These are phyloP conservation scores for Bjerkandera adusta DNA, from an alignment of 1,284 basidiomycete genomes.

Conservation along the genomic window DNA sequence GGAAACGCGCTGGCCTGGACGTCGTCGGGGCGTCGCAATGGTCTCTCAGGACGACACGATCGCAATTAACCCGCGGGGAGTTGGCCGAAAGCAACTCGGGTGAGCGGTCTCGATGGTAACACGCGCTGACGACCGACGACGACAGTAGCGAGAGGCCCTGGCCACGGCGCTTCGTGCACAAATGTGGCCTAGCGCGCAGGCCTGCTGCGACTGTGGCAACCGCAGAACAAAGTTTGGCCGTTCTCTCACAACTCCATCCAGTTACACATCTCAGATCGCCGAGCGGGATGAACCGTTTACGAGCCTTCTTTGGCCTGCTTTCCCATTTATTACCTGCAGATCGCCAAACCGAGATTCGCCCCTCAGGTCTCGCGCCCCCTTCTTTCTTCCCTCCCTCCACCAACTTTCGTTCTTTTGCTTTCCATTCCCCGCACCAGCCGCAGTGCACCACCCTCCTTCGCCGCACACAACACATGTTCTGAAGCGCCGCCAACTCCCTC, in stretches of 20 bases:
- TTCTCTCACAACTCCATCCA: slow-evolving; percentile 1
- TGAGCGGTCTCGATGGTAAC: slow-evolving; percentile 10
- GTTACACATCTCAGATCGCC: slow-evolving; percentile 4
- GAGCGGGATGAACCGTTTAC: slow-evolving; percentile 7
- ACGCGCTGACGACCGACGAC: slow-evolving; percentile 2
- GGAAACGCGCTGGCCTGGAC: too few relatives aligned
- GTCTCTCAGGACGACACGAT: too few relatives aligned
- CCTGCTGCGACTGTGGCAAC: slow-evolving; percentile 10
- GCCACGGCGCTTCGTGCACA: slow-evolving; percentile 8
- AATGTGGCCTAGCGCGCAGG: slow-evolving; percentile 8
- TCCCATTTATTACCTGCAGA: slow-evolving; percentile 9
- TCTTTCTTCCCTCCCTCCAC: slow-evolving; percentile 12
- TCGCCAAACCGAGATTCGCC: slow-evolving; percentile 10
- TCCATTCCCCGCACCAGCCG: slow-evolving; percentile 12
- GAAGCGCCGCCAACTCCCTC: slow-evolving; percentile 28
- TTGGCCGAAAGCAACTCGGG: too few relatives aligned
- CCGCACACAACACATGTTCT: slow-evolving; percentile 24
- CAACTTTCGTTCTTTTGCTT: slow-evolving; percentile 11
- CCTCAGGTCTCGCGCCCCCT: slow-evolving; percentile 7
- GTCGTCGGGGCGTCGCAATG: too few relatives aligned
- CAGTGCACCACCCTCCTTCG: slow-evolving; percentile 19
- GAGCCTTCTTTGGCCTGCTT: slow-evolving; percentile 7
- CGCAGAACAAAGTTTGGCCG: slow-evolving; percentile 8
- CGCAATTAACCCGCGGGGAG: too few relatives aligned
- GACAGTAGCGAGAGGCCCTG: background rate